These are phyloP conservation scores for Gracilaria domingensis DNA, from an alignment of 23 red algal genomes.

Conservation along the genomic window DNA sequence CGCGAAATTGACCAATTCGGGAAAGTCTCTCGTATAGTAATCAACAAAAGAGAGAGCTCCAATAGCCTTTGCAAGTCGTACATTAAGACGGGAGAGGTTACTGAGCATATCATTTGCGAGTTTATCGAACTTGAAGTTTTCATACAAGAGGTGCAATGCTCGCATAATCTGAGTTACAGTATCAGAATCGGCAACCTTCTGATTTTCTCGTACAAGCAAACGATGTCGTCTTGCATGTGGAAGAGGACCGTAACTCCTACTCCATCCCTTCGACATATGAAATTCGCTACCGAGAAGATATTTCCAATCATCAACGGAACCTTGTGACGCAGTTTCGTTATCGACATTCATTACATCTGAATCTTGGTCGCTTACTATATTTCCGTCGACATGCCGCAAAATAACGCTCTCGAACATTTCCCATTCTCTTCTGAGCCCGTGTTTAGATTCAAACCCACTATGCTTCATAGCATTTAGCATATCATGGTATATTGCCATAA, in stretches of 20 bases:
- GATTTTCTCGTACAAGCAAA: too few relatives aligned
- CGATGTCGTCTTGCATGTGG: background rate
- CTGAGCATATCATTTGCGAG: slow-evolving; percentile 6
- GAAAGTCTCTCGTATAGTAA: slow-evolving; percentile 71
- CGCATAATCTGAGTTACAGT: slow-evolving; percentile 26
- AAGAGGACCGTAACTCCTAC: background rate
- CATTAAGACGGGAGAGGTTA: slow-evolving; percentile 40
- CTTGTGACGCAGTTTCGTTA: background rate
- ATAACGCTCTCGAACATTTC: slow-evolving; percentile 32
- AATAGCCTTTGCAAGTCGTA: slow-evolving; percentile 14
- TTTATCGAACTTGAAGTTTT: slow-evolving; percentile 66
- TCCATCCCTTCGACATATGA: slow-evolving; percentile 12
- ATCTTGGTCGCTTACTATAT: background rate
- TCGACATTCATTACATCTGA: slow-evolving; percentile 26
- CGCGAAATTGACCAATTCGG: slow-evolving; percentile 16
- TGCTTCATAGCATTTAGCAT: slow-evolving; percentile 10
- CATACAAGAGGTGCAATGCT: slow-evolving; percentile 81
- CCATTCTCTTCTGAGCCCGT: slow-evolving; percentile 39
- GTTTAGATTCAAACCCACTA: background rate
- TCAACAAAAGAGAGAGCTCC: slow-evolving; percentile 56
- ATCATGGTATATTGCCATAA: slow-evolving; percentile 59
- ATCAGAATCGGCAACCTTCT: slow-evolving; percentile 1
- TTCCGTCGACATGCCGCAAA: background rate
- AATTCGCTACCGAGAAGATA: slow-evolving; percentile 38
- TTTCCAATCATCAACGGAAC: slow-evolving; percentile 56